Evolutionary conservation across 768 basidiomycete genomes (phyloP).

Genomic region (Crepidotus variabilis): DNA sequence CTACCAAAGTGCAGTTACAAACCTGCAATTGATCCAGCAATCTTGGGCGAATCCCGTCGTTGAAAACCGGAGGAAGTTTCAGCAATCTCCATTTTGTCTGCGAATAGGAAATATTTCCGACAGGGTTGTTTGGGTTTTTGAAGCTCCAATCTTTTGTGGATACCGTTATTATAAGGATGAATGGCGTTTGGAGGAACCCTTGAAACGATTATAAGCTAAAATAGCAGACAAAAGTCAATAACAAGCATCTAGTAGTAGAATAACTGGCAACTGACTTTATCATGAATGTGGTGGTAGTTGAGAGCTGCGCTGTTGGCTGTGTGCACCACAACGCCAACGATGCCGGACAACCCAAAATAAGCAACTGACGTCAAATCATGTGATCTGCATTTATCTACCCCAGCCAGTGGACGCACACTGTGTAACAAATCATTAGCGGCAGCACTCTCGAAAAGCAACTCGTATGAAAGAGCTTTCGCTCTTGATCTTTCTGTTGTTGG

Average conservation of each 20-base stretch:
- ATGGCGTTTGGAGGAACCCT: no score
- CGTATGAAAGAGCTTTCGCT: background rate
- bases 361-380: background rate
- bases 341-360: background rate
- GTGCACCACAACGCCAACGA: background rate
- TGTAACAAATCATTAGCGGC: no score
- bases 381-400: no score
- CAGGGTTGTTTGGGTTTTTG: no score
- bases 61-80: slow-evolving; percentile 10
- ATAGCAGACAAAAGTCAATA: background rate
- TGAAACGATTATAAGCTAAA: no score
- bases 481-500: background rate
- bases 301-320: background rate
- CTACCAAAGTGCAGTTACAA: slow-evolving; percentile 12
- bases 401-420: no score
- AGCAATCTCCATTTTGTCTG: background rate
- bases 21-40: slow-evolving; percentile 50
- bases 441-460: no score
- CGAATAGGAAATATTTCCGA: background rate
- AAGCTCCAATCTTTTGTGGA: no score
- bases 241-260: background rate
- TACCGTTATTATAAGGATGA: no score
- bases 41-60: slow-evolving; percentile 39
- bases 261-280: background rate
- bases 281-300: background rate